phyloP scores from a whole-genome alignment of 139 green algal genomes.

The Closterium sp. region DNA sequence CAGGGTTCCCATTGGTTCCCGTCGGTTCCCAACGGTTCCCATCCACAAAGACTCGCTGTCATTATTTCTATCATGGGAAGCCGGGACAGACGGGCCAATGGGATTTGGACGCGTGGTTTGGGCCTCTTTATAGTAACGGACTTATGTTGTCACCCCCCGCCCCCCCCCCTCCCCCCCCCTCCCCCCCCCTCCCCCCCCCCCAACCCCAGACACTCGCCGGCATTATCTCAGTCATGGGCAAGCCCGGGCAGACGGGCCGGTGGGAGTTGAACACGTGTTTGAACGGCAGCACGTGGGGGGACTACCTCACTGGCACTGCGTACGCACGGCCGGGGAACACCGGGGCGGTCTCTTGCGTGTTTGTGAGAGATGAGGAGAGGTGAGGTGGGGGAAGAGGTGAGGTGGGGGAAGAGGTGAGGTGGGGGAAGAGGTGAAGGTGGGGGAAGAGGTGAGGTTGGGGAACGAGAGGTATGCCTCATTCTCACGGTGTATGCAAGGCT shows the following conservation, averaged over 20 bases:
- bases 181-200: no score
- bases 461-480: no score
- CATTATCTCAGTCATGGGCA: neutral
- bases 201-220: neutral
- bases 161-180: no score
- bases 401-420: no score
- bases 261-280: neutral
- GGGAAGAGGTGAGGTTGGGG: neutral
- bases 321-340: neutral
- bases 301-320: neutral
- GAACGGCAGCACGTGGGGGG: neutral
- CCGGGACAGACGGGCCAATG: no score
- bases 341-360: neutral
- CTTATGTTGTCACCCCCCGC: neutral
- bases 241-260: neutral
- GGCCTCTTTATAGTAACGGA: no score
- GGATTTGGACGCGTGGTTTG: no score
- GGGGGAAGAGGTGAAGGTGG: neutral
- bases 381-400: neutral
- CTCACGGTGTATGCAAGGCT: no score
- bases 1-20: no score
- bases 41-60: no score
- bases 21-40: no score
- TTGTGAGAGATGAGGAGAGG: neutral
- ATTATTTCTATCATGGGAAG: no score